A percentile compares a stretch with the other conserved stretches of the same genome.
Evolutionary conservation across 331 rosid species (phyloP).

Genomic region (Arachis monticola): DNA sequence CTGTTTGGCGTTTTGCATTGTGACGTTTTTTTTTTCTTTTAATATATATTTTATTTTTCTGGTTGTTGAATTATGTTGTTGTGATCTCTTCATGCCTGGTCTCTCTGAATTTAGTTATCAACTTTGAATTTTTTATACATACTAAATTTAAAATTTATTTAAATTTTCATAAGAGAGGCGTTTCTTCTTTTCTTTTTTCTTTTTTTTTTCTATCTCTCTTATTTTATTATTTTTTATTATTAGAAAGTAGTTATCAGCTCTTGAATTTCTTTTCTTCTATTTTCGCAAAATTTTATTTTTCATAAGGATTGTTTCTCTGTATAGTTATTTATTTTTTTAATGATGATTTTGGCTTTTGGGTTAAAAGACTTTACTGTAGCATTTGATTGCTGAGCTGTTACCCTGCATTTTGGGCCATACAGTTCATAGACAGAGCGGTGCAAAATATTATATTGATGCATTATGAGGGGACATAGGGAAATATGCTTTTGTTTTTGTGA

Average conservation of each 20-base stretch:
- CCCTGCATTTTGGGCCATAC: conserved; percentile 32
- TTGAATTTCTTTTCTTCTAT: not conserved
- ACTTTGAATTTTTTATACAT: not conserved
- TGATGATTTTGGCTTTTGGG: conserved; percentile 29
- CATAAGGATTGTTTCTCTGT: too few relatives aligned
- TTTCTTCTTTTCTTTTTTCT: not conserved
- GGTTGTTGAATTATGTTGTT: conserved; percentile 25
- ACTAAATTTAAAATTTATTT: too few relatives aligned
- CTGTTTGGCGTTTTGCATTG: conserved; percentile 41
- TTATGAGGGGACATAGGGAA: conserved; percentile 37
- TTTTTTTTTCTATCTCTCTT: too few relatives aligned
- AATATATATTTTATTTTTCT: conserved; percentile 12
- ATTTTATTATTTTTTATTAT: too few relatives aligned
- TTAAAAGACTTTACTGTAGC: conserved; percentile 24
- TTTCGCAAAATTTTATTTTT: not conserved
- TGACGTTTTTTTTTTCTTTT: not conserved
- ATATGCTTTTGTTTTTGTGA: conserved; percentile 17
- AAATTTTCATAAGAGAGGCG: not conserved
- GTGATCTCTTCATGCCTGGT: conserved; percentile 25
- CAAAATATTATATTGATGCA: conserved; percentile 31
- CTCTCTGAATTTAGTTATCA: conserved; percentile 28
- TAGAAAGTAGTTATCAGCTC: too few relatives aligned
- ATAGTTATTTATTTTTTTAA: not conserved
- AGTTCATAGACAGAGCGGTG: conserved; percentile 22
- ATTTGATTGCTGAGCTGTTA: conserved; percentile 40